phyloP scores from a whole-genome alignment of 257 asterid genomes.

The Ballota nigra region DNA sequence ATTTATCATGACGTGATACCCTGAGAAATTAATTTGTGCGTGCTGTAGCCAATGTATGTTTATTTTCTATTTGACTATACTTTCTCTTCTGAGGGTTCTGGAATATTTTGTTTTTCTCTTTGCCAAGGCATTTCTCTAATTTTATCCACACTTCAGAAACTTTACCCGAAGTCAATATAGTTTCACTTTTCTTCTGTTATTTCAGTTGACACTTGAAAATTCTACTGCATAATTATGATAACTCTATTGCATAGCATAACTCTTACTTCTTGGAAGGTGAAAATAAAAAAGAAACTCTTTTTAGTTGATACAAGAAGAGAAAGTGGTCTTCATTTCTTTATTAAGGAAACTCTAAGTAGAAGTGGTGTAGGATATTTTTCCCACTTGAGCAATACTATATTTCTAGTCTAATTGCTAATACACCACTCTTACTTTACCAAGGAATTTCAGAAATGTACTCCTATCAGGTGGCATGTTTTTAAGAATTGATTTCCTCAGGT shows the following conservation, averaged over 20 bases:
- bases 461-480: neutral
- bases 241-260: neutral
- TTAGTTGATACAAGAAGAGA: neutral
- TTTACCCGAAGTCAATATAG: neutral
- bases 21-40: neutral
- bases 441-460: neutral
- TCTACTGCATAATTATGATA: neutral
- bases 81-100: neutral
- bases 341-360: neutral
- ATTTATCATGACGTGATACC: neutral
- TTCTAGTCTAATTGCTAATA: neutral
- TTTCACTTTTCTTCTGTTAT: neutral
- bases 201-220: neutral
- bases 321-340: neutral
- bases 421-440: neutral
- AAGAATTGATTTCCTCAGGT: neutral
- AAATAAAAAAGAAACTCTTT: neutral
- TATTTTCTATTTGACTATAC: neutral
- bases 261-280: neutral
- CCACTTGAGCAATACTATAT: neutral
- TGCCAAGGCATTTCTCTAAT: neutral
- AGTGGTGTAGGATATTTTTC: neutral
- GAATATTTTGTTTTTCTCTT: neutral
- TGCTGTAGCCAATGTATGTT: neutral
- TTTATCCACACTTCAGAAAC: neutral